Percentiles rank a stretch among this genome's conserved stretches.
phyloP scores from a whole-genome alignment of 2,329 filamentous ascomycete species.

The Arthrinium puccinioides region DNA sequence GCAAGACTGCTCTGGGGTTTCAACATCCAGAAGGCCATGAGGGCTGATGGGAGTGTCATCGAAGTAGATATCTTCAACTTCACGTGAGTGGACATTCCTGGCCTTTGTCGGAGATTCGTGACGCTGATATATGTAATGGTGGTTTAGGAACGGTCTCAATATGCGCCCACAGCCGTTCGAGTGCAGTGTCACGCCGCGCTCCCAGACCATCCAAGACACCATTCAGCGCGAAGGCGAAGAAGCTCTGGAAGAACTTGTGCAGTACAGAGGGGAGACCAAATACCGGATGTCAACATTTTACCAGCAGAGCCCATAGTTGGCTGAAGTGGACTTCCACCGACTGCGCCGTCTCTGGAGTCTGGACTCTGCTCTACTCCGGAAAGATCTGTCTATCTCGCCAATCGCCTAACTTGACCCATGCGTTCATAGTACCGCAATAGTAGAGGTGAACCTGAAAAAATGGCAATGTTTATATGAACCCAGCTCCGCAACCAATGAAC shows the following conservation, averaged over 20 bases:
- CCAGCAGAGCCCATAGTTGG: too few species aligned
- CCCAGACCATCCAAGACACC: conserved; percentile 36
- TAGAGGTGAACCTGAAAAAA: too few species aligned
- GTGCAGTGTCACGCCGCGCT: conserved; percentile 44
- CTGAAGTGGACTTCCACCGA: too few species aligned
- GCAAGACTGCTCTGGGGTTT: conserved; percentile 52
- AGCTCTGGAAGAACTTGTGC: conserved; percentile 42
- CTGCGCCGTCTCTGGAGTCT: too few species aligned
- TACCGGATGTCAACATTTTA: conserved; percentile 50
- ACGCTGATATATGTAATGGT: background rate
- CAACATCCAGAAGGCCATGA: conserved; percentile 32
- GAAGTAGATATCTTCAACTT: conserved; percentile 51
- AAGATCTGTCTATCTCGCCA: too few species aligned
- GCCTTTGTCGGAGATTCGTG: too few species aligned
- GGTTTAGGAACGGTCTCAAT: conserved; percentile 45
- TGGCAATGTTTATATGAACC: too few species aligned
- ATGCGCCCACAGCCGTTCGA: conserved; percentile 49
- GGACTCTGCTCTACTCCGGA: too few species aligned
- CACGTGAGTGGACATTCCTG: conserved; percentile 31
- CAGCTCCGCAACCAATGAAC: too few species aligned
- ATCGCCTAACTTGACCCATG: too few species aligned
- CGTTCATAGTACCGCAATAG: too few species aligned
- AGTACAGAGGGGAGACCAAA: conserved; percentile 48
- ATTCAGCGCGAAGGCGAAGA: conserved; percentile 45
- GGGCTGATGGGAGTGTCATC: conserved; percentile 32